Percentiles rank a stretch among this genome's conserved stretches.
Conservation (phyloP, 371 early-diverging fungal species). For the Choanephora cucurbitarum region DNA sequence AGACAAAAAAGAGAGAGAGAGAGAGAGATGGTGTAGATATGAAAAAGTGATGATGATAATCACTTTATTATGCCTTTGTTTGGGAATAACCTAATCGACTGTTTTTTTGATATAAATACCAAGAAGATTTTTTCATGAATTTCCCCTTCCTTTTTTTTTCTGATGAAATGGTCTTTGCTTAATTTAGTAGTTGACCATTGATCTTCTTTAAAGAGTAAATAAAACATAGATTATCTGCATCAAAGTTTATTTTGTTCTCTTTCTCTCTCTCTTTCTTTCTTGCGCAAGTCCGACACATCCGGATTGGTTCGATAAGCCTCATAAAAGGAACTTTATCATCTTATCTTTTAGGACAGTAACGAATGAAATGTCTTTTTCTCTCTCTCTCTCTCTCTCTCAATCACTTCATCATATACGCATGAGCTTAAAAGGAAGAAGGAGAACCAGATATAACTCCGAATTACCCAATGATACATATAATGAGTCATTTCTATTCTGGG, state of each 20-base stretch:
- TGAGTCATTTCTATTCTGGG: too few species aligned
- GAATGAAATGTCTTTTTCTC: background rate
- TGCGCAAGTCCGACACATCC: background rate
- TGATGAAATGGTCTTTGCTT: background rate
- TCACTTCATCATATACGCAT: too few species aligned
- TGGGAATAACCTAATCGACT: background rate
- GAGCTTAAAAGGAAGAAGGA: too few species aligned
- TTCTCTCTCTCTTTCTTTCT: background rate
- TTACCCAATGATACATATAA: background rate
- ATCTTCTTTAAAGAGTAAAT: background rate
- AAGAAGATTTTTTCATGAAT: background rate
- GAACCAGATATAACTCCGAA: too few species aligned
- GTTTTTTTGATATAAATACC: background rate
- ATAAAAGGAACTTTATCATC: too few species aligned
- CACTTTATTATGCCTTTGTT: background rate
- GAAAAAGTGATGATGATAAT: background rate
- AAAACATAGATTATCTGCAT: background rate
- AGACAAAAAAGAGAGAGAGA: too few species aligned
- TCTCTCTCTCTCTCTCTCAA: too few species aligned
- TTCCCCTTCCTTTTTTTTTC: background rate
- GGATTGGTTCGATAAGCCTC: conserved; percentile 1
- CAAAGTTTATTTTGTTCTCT: background rate
- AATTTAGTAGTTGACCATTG: background rate
- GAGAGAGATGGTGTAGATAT: too few species aligned
- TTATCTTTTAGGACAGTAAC: too few species aligned